These are phyloP conservation scores for Anthracocystis walkeri DNA, from an alignment of 1,284 basidiomycete genomes.

Conservation along the genomic window DNA sequence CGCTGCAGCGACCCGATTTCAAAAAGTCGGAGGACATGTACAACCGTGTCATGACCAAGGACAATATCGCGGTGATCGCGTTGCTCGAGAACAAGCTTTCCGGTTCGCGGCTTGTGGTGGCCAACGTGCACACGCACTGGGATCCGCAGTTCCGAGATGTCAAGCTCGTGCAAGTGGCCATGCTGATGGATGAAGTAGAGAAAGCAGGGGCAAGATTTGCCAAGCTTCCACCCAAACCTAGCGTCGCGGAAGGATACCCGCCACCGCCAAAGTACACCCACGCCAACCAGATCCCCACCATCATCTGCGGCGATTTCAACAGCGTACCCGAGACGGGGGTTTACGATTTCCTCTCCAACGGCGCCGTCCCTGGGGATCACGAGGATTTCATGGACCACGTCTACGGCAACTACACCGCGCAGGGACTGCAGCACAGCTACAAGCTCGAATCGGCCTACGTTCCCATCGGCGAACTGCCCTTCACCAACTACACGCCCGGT, in stretches of 20 bases:
- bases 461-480: conserved; percentile 72
- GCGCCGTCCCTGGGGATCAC: conserved; percentile 77
- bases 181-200: conserved; percentile 92
- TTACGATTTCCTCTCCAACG: conserved; percentile 87
- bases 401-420: conserved; percentile 92
- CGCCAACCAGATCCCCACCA: conserved; percentile 87
- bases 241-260: conserved; percentile 68
- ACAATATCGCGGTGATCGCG: conserved; percentile 90
- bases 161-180: conserved; percentile 93
- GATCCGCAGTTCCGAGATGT: conserved; percentile 93
- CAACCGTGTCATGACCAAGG: conserved; percentile 95
- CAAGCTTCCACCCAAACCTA: conserved; percentile 79
- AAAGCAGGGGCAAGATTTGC: conserved; percentile 88
- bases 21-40: conserved; percentile 99
- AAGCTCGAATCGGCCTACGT: conserved; percentile 85
- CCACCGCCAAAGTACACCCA: conserved; percentile 78
- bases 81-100: conserved; percentile 87
- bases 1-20: conserved; percentile 93
- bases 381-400: conserved; percentile 91
- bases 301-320: conserved; percentile 96
- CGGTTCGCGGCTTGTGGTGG: conserved; percentile 87
- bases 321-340: conserved; percentile 88
- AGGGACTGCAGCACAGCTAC: conserved; percentile 84
- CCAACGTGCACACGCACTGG: conserved; percentile 94
- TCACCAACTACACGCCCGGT: conserved; percentile 90